Conservation (phyloP, 1,284 basidiomycete genomes). For the Rhodotorula mucilaginosa region DNA sequence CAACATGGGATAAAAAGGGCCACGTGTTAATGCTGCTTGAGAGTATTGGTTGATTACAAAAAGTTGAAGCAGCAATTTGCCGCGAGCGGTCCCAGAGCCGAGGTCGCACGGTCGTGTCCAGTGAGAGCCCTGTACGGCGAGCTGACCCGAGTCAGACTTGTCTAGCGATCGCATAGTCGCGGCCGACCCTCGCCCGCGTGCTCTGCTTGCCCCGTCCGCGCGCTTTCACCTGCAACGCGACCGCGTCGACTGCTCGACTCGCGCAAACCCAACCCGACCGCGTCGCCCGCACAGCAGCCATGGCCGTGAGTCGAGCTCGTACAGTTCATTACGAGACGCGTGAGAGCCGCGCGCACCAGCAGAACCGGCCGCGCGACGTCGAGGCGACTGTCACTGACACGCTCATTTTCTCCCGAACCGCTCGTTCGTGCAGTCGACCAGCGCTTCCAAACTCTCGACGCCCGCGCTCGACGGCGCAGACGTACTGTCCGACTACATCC, state of each 20-base stretch:
- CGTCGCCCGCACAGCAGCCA: background rate
- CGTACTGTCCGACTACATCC: slow-evolving; percentile 39
- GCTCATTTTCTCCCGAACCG: no score
- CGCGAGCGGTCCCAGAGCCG: background rate
- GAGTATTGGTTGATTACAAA: background rate
- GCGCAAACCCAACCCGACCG: background rate
- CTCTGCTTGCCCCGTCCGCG: background rate
- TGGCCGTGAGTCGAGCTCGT: background rate
- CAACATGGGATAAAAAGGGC: no score
- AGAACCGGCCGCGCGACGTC: background rate
- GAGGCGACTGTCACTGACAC: background rate
- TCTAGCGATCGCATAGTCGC: background rate
- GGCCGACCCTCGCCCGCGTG: background rate
- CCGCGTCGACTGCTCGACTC: no score
- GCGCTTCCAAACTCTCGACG: slow-evolving; percentile 5
- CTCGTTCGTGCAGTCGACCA: slow-evolving; percentile 4
- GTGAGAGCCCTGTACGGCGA: background rate
- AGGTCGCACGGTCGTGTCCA: background rate
- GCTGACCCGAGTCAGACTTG: background rate
- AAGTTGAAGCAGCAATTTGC: background rate
- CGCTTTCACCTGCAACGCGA: background rate
- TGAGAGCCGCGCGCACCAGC: background rate
- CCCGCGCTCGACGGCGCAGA: slow-evolving; percentile 9
- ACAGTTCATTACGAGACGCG: background rate
- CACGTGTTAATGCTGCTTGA: no score